phyloP scores from a whole-genome alignment of 768 basidiomycete species.

The Suillus ampliporus region DNA sequence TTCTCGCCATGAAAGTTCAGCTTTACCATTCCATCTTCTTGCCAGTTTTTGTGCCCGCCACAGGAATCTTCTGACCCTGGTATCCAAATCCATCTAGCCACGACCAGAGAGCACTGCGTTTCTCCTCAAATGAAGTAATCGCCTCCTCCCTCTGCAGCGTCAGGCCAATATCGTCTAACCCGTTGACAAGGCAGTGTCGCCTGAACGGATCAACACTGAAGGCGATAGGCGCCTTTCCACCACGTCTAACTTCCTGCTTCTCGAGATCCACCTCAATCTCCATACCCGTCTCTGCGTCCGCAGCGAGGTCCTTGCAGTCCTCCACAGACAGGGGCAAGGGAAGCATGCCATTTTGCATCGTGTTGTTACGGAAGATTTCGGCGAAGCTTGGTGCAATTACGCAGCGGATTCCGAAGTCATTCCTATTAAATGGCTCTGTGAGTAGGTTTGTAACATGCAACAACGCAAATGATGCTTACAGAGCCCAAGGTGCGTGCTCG shows the following conservation, averaged over 20 bases:
- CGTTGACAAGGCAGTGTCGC: slow-evolving; percentile 92
- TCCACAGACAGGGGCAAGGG: slow-evolving; percentile 74
- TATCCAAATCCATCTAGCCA: slow-evolving; percentile 94
- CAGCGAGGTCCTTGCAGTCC: slow-evolving; percentile 72
- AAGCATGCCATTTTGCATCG: slow-evolving; percentile 95
- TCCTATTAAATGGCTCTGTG: slow-evolving; percentile 43
- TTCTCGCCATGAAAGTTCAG: too few relatives aligned
- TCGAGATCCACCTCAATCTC: slow-evolving; percentile 88
- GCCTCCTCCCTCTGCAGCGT: slow-evolving; percentile 79
- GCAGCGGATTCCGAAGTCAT: slow-evolving; percentile 90
- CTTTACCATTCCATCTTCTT: slow-evolving; percentile 77
- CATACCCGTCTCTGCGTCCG: slow-evolving; percentile 76
- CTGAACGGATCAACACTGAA: slow-evolving; percentile 92
- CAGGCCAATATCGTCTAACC: slow-evolving; percentile 94
- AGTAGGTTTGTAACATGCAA: slow-evolving; percentile 4
- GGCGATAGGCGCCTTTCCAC: slow-evolving; percentile 68
- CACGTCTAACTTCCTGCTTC: slow-evolving; percentile 76
- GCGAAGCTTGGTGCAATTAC: slow-evolving; percentile 89
- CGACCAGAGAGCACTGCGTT: slow-evolving; percentile 81
- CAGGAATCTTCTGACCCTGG: slow-evolving; percentile 58
- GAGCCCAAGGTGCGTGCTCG: slow-evolving; percentile 89
- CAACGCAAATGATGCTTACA: slow-evolving; percentile 53
- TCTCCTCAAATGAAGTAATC: slow-evolving; percentile 84
- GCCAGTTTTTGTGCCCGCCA: slow-evolving; percentile 43
- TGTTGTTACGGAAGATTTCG: slow-evolving; percentile 88